A percentile compares a stretch with the other conserved stretches of the same genome.
These are phyloP conservation scores for Aphanocladium album DNA, from an alignment of 2,329 filamentous ascomycete species.

Conservation along the genomic window DNA sequence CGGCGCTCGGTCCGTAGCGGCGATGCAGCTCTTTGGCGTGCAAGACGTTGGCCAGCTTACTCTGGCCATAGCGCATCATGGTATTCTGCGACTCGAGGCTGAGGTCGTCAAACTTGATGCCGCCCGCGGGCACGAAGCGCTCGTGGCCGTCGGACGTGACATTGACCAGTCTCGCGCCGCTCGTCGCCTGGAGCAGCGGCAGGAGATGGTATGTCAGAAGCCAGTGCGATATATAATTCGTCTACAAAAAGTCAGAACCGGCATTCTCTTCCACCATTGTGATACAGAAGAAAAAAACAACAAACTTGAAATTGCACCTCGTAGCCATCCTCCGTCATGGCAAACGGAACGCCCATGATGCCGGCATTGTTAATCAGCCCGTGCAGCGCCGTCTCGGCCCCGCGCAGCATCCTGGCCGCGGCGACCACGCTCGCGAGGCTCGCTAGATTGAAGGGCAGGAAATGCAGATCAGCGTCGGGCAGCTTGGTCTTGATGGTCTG, in stretches of 20 bases:
- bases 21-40: constrained; percentile 35
- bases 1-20: constrained; percentile 28
- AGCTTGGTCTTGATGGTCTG: constrained; percentile 26
- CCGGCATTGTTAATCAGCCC: constrained; percentile 37
- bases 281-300: too few relatives aligned
- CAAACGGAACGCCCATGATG: constrained; percentile 30
- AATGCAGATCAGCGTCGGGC: constrained; percentile 27
- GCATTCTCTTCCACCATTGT: background rate
- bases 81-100: constrained; percentile 9
- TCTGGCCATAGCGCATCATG: constrained; percentile 36
- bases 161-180: constrained; percentile 20
- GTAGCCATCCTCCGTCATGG: constrained; percentile 28
- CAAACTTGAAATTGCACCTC: constrained; percentile 32
- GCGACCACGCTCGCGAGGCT: constrained; percentile 31
- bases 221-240: constrained; percentile 40
- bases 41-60: constrained; percentile 44
- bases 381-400: constrained; percentile 26
- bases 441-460: constrained; percentile 32
- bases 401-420: constrained; percentile 27
- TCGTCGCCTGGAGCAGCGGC: constrained; percentile 29
- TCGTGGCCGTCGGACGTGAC: constrained; percentile 20
- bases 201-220: constrained; percentile 34
- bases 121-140: constrained; percentile 14
- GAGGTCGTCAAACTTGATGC: constrained; percentile 19
- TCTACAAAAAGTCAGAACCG: constrained; percentile 19